phyloP scores from a whole-genome alignment of 495 filamentous ascomycete species.

The Aspergillus baeticus region DNA sequence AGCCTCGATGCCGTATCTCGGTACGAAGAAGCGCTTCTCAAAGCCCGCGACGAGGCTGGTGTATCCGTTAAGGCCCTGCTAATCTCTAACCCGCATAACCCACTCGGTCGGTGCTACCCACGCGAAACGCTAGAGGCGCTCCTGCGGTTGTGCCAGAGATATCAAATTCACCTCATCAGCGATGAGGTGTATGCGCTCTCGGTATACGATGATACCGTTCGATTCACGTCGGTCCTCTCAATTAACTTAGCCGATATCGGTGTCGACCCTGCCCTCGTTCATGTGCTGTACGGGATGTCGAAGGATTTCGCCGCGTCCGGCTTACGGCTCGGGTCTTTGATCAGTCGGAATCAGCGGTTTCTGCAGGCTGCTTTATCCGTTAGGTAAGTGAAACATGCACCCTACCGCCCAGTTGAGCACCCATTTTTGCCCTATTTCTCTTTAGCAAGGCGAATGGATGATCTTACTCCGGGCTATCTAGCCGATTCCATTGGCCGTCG shows the following conservation, averaged over 20 bases:
- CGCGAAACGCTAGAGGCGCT: constrained; percentile 43
- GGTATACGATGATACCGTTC: constrained; percentile 41
- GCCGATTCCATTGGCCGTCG: constrained; percentile 37
- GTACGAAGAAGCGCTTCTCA: constrained; percentile 39
- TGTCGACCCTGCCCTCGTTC: constrained; percentile 52
- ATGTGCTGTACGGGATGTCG: constrained; percentile 60
- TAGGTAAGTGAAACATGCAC: too few species aligned
- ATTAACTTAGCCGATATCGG: constrained; percentile 44
- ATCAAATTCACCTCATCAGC: constrained; percentile 58
- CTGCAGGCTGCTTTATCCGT: too few species aligned
- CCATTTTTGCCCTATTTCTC: too few species aligned
- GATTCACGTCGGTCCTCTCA: constrained; percentile 53
- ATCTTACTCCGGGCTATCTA: neutral
- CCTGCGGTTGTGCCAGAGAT: constrained; percentile 52
- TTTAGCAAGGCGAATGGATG: too few species aligned
- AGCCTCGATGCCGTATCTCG: constrained; percentile 37
- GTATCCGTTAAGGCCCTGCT: constrained; percentile 48
- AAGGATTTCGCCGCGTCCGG: constrained; percentile 62
- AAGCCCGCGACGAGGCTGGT: constrained; percentile 23
- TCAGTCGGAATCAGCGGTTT: constrained; percentile 20
- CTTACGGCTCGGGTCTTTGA: constrained; percentile 52
- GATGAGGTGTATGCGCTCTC: constrained; percentile 66
- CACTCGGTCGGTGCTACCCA: constrained; percentile 57
- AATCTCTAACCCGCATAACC: constrained; percentile 62
- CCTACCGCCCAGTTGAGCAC: too few species aligned